Percentiles rank a stretch among this genome's conserved stretches.
phyloP scores from a whole-genome alignment of 257 asterid genomes.

The Scutellaria barbata region DNA sequence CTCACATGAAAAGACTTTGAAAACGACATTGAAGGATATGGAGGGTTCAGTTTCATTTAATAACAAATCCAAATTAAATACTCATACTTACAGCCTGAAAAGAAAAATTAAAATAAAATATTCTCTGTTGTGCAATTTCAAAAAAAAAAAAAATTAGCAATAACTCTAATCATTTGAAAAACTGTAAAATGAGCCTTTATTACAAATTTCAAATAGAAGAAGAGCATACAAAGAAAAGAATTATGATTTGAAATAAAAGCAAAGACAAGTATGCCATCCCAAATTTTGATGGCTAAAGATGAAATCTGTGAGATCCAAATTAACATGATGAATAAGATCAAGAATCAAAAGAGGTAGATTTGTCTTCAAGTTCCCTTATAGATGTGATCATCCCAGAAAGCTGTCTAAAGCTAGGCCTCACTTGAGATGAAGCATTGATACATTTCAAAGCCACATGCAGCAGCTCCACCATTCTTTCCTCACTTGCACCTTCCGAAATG shows the following conservation, averaged over 20 bases:
- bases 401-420: conserved; percentile 57
- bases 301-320: background rate
- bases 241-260: conserved; percentile 1
- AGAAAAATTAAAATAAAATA: too few relatives aligned
- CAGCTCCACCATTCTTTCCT: conserved; percentile 66
- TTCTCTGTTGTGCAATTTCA: too few relatives aligned
- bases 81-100: background rate
- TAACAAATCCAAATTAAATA: background rate
- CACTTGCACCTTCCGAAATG: conserved; percentile 57
- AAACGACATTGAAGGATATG: too few relatives aligned
- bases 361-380: conserved; percentile 61
- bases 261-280: background rate
- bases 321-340: conserved; percentile 23
- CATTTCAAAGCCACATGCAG: conserved; percentile 74
- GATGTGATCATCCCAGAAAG: conserved; percentile 53
- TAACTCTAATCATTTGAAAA: too few relatives aligned
- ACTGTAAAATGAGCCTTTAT: too few relatives aligned
- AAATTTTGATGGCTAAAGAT: background rate
- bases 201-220: too few relatives aligned
- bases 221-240: conserved; percentile 11
- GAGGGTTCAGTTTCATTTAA: conserved; percentile 15
- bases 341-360: conserved; percentile 38
- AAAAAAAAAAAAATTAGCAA: too few relatives aligned
- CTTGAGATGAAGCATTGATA: conserved; percentile 43
- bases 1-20: too few relatives aligned